Conservation (phyloP, 2,329 filamentous ascomycete genomes). For the Leptographium lundbergii region DNA sequence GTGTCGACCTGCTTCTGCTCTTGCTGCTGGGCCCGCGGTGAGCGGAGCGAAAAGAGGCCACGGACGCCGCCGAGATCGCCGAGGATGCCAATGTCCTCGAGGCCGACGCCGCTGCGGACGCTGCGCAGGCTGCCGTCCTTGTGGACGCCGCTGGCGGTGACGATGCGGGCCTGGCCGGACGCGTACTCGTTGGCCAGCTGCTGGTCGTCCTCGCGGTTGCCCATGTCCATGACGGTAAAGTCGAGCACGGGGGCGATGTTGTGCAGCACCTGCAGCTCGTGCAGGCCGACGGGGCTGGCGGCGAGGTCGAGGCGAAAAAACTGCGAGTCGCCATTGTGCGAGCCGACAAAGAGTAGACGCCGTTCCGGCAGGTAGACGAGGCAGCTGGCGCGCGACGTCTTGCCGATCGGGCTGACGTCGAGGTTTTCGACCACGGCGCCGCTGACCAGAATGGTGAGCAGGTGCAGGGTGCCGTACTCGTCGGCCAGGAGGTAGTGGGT, state of each 20-base stretch:
- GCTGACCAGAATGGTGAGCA: constrained; percentile 65
- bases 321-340: constrained; percentile 86
- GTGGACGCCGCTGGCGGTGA: constrained; percentile 84
- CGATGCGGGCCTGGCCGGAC: constrained; percentile 84
- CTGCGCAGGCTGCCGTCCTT: constrained; percentile 80
- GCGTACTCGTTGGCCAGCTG: constrained; percentile 78
- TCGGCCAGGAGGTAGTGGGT: constrained; percentile 81
- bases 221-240: constrained; percentile 93
- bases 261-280: constrained; percentile 59
- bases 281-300: constrained; percentile 20
- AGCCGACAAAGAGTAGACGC: constrained; percentile 71
- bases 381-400: constrained; percentile 61
- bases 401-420: constrained; percentile 51
- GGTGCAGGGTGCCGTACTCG: constrained; percentile 74
- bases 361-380: constrained; percentile 66
- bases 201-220: constrained; percentile 64
- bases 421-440: constrained; percentile 59
- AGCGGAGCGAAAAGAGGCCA: constrained; percentile 57
- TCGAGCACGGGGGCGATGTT: constrained; percentile 88
- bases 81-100: constrained; percentile 75
- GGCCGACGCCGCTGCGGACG: constrained; percentile 83
- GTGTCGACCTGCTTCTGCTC: constrained; percentile 39
- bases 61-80: constrained; percentile 65
- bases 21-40: constrained; percentile 19
- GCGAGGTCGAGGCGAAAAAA: constrained; percentile 54